phyloP scores from a whole-genome alignment of 495 filamentous ascomycete genomes.

The Penicillium robsamsonii region DNA sequence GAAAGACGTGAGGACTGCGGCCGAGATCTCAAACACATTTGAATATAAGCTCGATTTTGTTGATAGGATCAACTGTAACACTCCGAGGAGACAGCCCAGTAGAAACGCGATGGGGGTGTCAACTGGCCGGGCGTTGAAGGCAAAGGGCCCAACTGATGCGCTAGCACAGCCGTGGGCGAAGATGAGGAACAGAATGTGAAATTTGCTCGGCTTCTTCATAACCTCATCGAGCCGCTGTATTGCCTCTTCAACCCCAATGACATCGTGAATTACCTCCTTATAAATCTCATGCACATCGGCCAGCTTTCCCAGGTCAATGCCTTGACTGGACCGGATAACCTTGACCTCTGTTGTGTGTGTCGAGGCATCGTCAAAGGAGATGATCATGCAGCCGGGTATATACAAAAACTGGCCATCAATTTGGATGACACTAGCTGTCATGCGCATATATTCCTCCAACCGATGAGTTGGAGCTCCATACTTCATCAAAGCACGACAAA shows the following conservation, averaged over 20 bases:
- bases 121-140: constrained; percentile 80
- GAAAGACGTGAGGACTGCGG: constrained; percentile 86
- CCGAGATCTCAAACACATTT: constrained; percentile 90
- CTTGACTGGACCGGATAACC: constrained; percentile 72
- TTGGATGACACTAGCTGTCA: constrained; percentile 83
- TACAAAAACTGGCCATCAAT: constrained; percentile 92
- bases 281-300: constrained; percentile 86
- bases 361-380: constrained; percentile 85
- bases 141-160: constrained; percentile 79
- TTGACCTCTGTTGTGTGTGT: constrained; percentile 94
- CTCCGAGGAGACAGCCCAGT: constrained; percentile 78
- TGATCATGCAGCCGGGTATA: constrained; percentile 92
- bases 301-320: constrained; percentile 80
- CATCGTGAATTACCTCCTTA: constrained; percentile 89
- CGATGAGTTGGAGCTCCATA: constrained; percentile 78
- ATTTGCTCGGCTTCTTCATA: constrained; percentile 59
- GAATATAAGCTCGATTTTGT: constrained; percentile 73
- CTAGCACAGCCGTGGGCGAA: constrained; percentile 82
- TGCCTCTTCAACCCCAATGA: constrained; percentile 81
- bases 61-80: constrained; percentile 76
- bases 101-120: constrained; percentile 87
- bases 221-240: constrained; percentile 67
- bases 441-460: constrained; percentile 83
- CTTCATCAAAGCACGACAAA: constrained; percentile 85
- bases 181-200: constrained; percentile 69